phyloP scores from a whole-genome alignment of 2,329 filamentous ascomycete species.

The Fusarium begoniae region DNA sequence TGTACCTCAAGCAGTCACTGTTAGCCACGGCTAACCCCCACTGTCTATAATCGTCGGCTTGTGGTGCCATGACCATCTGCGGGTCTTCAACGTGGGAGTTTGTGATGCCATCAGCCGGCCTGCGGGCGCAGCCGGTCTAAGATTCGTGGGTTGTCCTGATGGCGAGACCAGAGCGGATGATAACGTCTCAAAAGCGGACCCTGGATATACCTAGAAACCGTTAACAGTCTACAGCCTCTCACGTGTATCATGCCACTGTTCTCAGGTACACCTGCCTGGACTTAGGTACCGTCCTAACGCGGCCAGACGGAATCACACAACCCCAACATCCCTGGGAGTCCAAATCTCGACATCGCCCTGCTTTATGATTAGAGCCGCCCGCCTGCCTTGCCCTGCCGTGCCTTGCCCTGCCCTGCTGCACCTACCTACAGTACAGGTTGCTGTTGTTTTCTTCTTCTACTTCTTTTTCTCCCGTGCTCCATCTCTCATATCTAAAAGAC shows the following conservation, averaged over 20 bases:
- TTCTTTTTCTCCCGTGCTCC: constrained; percentile 21
- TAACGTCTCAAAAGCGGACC: constrained; percentile 41
- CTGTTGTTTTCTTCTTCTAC: not conserved
- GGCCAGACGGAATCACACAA: constrained; percentile 37
- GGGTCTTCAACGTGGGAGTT: constrained; percentile 44
- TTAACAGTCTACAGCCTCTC: constrained; percentile 25
- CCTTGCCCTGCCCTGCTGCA: not conserved
- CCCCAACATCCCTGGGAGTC: constrained; percentile 39
- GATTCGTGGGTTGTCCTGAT: constrained; percentile 42
- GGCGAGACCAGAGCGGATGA: constrained; percentile 38
- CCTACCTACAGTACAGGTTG: not conserved
- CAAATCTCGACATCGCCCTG: constrained; percentile 45
- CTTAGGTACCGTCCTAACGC: constrained; percentile 33
- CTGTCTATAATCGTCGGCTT: constrained; percentile 32
- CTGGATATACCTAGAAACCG: not conserved
- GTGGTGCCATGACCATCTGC: constrained; percentile 42
- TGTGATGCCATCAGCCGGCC: constrained; percentile 44
- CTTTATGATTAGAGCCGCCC: constrained; percentile 44
- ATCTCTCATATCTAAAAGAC: constrained; percentile 22
- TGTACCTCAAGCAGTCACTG: not conserved
- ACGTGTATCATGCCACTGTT: not conserved
- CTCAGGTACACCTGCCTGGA: not conserved
- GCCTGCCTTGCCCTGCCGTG: constrained; percentile 8
- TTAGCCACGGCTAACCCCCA: constrained; percentile 26
- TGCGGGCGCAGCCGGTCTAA: constrained; percentile 44